Base-by-base conservation (phyloP, 192 early-diverging fungal genomes). In the Coemansia sp. region DNA sequence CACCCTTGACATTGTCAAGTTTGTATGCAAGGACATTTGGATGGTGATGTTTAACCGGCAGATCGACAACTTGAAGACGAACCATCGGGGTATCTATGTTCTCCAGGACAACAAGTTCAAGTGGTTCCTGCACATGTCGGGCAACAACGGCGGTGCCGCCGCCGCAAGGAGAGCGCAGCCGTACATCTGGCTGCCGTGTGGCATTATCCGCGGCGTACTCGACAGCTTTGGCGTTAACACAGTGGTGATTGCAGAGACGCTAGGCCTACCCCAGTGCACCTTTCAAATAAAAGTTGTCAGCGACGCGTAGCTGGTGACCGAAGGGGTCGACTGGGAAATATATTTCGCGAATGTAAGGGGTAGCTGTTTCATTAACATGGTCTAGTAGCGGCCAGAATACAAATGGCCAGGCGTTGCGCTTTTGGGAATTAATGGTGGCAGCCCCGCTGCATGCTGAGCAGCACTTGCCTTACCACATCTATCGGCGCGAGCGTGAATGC, bases 21-120 rank as follows among this genome's bases (percentile, higher is more conserved):
- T 97, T 85, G 88, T 99, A 9, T 99, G 98, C 85, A 97, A 98
- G 74, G 98, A 99, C 56, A 85, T 96, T 23, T 99, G 98, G 98
- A 90, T 90, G 51, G 79, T 90, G 34, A 75, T 96, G 46, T 99
- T 98, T 71, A 94, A 95, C 73, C 95, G 98, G 62, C 95, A 99
- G 71, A 89, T 99, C 37, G 98, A 99, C 69, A 98, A 98, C 66
- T 83, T 99, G 10, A 99, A 99, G 76, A 98, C 98, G 9, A 99
- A 99, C 78, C 98, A 98, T 66, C 80, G 94, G 36, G 98, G 98
- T 16, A 91, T 97, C 2, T 99, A 96, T 76, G 95, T 98, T 37
- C 85, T 99, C 18, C 96, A 97, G 67, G 98, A 99, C 83, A 98
- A 93, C 83, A 91, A 88, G 70, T 99, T 99, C 69, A 84, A 91